A percentile compares a stretch with the other conserved stretches of the same genome.
Conservation (phyloP, 129 eudicot genomes). For the Tanacetum coccineum region DNA sequence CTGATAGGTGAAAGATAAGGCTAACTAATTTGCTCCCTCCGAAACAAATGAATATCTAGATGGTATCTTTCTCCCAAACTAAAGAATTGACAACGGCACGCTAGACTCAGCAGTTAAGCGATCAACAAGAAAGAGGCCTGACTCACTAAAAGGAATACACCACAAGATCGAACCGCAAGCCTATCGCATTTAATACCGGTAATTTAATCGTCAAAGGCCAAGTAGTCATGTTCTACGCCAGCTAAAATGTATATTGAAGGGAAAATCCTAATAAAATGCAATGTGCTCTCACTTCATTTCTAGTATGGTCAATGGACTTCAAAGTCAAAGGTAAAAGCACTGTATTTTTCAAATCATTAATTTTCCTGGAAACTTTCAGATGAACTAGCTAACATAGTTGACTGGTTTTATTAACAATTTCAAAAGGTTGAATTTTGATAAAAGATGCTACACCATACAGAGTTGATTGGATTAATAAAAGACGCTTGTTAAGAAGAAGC, state of each 20-base stretch:
- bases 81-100: background rate
- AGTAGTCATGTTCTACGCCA: background rate
- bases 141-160: too few species aligned
- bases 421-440: background rate
- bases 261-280: background rate
- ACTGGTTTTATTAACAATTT: background rate
- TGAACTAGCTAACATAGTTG: background rate
- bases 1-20: too few species aligned
- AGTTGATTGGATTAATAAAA: background rate
- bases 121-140: too few species aligned
- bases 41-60: too few species aligned
- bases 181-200: too few species aligned
- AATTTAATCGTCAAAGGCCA: background rate
- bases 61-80: background rate
- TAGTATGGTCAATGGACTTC: background rate
- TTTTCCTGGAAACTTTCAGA: too few species aligned
- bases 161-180: too few species aligned
- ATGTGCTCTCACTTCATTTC: background rate
- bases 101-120: background rate
- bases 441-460: background rate
- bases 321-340: background rate
- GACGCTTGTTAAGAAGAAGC: constrained; percentile 14
- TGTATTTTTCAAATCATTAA: background rate
- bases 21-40: too few species aligned
- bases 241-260: background rate